Evolutionary conservation across 2,329 filamentous ascomycete species (phyloP), one percentile per base, ranked within the genome.

Genomic region (Talaromyces rugulosus): DNA sequence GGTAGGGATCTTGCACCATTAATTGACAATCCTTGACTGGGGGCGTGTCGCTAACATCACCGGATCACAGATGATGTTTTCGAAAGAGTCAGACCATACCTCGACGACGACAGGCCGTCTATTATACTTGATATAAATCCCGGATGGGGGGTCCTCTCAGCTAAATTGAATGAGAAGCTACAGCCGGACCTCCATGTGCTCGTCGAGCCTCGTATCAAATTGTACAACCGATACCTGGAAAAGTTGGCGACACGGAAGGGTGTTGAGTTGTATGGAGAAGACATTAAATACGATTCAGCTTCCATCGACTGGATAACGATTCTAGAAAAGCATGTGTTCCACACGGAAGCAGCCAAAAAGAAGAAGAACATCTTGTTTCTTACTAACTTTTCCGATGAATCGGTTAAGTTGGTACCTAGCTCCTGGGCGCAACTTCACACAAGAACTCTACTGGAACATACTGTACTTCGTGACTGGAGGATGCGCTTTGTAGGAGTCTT

Each of bases 71-170:
- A 92, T 70, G 87, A 94, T 68, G 78, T 90, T 14, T 68, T 96
- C 53, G 72, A 85, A 6, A 90, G 90, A 63, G 77, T 96, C n/a
- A 85, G 84, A 2, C 83, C 84, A 0, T 87, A 86, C 2, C 82
- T 98, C 18, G 78, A 85, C 36, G 84, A 86, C 52, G 88, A 95
- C 74, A 79, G 81, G 56, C 90, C 91, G 59, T 92, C 93, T 76
- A 92, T 96, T 69, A 83, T 98, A 52, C 80, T 99, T 68, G 94
- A 98, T 71, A 80, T 96, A 61, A 91, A 93, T 73, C 94, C 94
- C 0, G 92, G 92, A 14, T 79, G 79, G 1, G 91, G 92, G 8
- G 59, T 96, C 2, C 95, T 89, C 86, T 96, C 93, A 36, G 80
- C 81, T 31, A 90, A 89, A 69, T 80, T 98, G 0, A 87, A 96